Percentiles rank a stretch among this genome's conserved stretches.
phyloP scores from a whole-genome alignment of 305 asterid species.

The Solanum chacoense region DNA sequence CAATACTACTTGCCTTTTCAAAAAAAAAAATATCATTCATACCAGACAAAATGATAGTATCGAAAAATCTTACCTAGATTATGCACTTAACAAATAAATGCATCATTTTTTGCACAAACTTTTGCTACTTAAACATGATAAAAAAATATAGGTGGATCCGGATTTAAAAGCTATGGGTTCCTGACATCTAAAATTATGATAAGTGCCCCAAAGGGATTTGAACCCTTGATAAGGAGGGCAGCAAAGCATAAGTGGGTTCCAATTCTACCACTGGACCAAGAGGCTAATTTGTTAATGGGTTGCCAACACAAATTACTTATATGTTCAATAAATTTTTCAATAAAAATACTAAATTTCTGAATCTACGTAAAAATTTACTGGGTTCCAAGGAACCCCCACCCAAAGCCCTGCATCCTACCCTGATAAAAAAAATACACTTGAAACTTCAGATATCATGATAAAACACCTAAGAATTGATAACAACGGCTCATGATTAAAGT shows the following conservation, averaged over 20 bases:
- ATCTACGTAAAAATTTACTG: not conserved
- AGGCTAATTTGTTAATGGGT: not conserved
- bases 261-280: not conserved
- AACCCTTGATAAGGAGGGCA: not conserved
- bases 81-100: not conserved
- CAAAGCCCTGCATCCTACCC: not conserved
- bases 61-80: not conserved
- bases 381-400: not conserved
- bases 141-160: not conserved
- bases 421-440: not conserved
- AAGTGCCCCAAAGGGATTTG: not conserved
- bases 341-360: not conserved
- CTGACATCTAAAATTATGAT: not conserved
- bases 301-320: not conserved
- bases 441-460: not conserved
- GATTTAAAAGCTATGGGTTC: not conserved
- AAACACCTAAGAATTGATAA: not conserved
- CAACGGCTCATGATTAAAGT: not conserved
- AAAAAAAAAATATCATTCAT: not conserved
- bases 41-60: not conserved
- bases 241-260: not conserved
- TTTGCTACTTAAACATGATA: not conserved
- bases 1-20: not conserved
- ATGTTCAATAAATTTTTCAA: not conserved
- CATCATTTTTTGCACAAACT: not conserved